phyloP scores from a whole-genome alignment of 2,329 filamentous ascomycete species.

The Aspergillaceae sp. region DNA sequence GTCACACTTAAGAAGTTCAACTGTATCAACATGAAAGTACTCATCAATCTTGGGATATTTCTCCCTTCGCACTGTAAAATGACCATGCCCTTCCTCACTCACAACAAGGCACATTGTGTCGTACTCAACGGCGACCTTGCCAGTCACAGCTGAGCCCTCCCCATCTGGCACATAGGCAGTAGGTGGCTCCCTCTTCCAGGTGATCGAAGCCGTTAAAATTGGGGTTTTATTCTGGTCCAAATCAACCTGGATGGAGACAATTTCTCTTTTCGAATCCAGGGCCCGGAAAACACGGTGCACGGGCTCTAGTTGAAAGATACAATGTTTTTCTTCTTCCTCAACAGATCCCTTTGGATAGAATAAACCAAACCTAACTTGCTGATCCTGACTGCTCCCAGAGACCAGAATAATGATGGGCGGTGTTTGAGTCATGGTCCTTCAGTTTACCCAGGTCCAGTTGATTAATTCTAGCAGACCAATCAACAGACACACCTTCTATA shows the following conservation, averaged over 20 bases:
- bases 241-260: neutral
- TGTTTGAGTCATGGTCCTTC: neutral
- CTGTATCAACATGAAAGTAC: neutral
- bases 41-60: neutral
- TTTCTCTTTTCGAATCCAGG: neutral
- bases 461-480: neutral
- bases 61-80: neutral
- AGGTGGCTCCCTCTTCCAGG: neutral
- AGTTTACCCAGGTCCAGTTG: neutral
- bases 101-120: neutral
- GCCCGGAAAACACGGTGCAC: neutral
- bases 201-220: neutral
- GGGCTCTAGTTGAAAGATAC: neutral
- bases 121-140: neutral
- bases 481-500: neutral
- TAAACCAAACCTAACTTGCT: neutral
- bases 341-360: neutral
- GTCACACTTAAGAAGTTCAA: neutral
- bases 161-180: neutral
- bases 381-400: neutral
- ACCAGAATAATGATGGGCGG: neutral
- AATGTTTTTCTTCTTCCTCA: neutral
- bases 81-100: neutral
- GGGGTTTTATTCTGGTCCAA: neutral
- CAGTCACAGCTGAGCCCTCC: neutral